Evolutionary conservation across 805 yeast species (phyloP), one percentile per base, ranked within the genome.

Genomic region (Priceomyces melissophilus): DNA sequence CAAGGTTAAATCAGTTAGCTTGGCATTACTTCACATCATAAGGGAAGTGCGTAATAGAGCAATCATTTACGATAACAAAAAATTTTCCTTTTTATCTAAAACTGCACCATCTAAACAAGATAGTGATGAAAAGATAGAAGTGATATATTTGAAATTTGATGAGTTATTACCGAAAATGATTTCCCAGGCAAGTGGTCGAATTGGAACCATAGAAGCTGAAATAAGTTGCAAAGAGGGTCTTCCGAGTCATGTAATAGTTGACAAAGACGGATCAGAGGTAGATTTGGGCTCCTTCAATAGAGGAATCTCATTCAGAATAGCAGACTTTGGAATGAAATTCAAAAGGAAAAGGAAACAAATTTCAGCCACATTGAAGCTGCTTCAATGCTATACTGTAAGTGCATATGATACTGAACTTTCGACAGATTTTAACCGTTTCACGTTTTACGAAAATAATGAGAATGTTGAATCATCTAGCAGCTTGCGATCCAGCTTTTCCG

Each of bases 371-470:
- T 37, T 63, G 6, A 49, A 50, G 28, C 42, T 53, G 4, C 30
- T 70, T 4, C 59, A 66, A 38, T 58, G 61, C 17, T 63, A 49
- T 39, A 67, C 75, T 1, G 44, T 67, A 34, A 69, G 73, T 53
- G 75, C 67, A 38, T 61, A 57, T 43, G 44, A 49, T 4, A 49
- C 60, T n/a, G 75, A 69, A 44, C 65, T 58, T 39, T 46, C 54
- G 4, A 54, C 53, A 8, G 72, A 62, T 35, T 61, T 60, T 42
- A 71, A 66, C 38, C 48, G 55, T 26, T 50, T 55, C 3, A 53
- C 55, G 11, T 35, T 35, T 26, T 35, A 35, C 15, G 38, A 35
- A 12, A 20, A 30, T 14, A 28, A 28, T 23, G n/a, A 25, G 15
- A 35, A 35, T 12, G 27, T 4, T 23, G 29, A 25, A n/a, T 25